Evolutionary conservation across 345 rosid genomes (phyloP), one percentile per base, ranked within the genome.

Genomic region (Eucalyptus coolabah): DNA sequence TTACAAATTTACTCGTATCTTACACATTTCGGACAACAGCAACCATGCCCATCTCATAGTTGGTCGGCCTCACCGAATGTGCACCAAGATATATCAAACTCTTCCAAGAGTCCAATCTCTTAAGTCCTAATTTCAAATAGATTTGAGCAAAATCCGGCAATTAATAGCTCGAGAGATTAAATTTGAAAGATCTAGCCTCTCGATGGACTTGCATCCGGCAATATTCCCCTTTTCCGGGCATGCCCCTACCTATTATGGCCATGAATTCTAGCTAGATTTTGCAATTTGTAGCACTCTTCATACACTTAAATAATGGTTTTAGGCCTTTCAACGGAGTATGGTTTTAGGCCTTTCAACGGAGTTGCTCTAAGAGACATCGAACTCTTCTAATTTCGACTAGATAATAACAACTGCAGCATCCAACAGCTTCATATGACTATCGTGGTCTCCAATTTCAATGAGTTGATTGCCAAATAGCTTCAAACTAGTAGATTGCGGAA

Each of bases 391-490:
- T 60, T 12, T 28, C 17, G 2, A 12, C 67, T 60, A 28, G 67
- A 60, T 60, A 28, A 12, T 12, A 17, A 28, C 32, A 12, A 60
- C 17, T 60, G 2, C 17, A 28, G 7, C 16, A 12, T 28, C 32
- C 67, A 60, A 60, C 32, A 60, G 17, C 32, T 60, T 60, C 67
- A 12, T 6, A 26, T 60, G 67, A 60, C 3, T 12, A 60, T 1
- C 2, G 2, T 1, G 7, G 0, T 28, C 32, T 60, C 67, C 32
- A 60, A 12, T 60, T 28, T 60, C 67, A 60, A 60, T 0, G 0
- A 1, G 67, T 28, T 60, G 15, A 60, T 60, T 4, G 0, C 32
- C 32, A 60, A 28, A 60, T 60, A 60, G 16, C 67, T 60, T 28
- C 67, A 60, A 28, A 28, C 8, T 1, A 12, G 4, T 12, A 26